These are phyloP conservation scores for Cutaneotrichosporon cyanovorans DNA, from an alignment of 1,284 basidiomycete genomes.

Conservation along the genomic window DNA sequence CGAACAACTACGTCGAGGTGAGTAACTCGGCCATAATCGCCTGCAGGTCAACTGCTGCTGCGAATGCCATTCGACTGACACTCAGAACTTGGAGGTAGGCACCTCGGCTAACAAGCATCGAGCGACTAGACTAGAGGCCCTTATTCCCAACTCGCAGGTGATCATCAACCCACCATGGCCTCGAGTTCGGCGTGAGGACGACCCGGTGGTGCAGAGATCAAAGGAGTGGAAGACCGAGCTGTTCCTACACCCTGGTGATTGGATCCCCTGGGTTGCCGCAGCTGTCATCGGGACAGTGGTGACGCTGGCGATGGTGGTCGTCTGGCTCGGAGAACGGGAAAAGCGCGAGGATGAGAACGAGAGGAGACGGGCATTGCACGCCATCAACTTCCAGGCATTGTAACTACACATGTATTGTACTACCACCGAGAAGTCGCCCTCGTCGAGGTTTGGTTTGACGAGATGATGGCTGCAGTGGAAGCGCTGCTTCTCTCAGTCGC, in stretches of 20 bases:
- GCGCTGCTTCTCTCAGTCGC: too few relatives aligned
- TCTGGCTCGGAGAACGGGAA: constrained; percentile 82
- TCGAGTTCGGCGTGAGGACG: neutral
- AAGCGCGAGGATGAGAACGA: constrained; percentile 94
- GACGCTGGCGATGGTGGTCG: constrained; percentile 70
- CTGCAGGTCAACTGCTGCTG: too few relatives aligned
- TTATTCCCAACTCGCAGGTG: constrained; percentile 95
- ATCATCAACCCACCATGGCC: constrained; percentile 73
- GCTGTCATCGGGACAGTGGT: constrained; percentile 69
- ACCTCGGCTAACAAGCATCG: constrained; percentile 68
- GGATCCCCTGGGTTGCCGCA: constrained; percentile 93
- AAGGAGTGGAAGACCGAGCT: constrained; percentile 77
- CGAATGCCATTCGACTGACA: neutral
- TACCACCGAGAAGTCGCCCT: neutral
- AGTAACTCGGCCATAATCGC: constrained; percentile 16
- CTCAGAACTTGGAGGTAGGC: constrained; percentile 75
- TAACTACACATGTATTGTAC: constrained; percentile 39
- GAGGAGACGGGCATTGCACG: constrained; percentile 73
- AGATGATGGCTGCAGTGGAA: too few relatives aligned
- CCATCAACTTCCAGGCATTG: constrained; percentile 94
- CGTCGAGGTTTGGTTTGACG: too few relatives aligned
- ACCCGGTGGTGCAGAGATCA: constrained; percentile 22
- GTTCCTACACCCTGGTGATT: constrained; percentile 88
- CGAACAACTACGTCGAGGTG: constrained; percentile 97
- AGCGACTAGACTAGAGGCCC: constrained; percentile 84